Evolutionary conservation across 352 stramenopile genomes (phyloP).

Genomic region (Achlya hypogyna): DNA sequence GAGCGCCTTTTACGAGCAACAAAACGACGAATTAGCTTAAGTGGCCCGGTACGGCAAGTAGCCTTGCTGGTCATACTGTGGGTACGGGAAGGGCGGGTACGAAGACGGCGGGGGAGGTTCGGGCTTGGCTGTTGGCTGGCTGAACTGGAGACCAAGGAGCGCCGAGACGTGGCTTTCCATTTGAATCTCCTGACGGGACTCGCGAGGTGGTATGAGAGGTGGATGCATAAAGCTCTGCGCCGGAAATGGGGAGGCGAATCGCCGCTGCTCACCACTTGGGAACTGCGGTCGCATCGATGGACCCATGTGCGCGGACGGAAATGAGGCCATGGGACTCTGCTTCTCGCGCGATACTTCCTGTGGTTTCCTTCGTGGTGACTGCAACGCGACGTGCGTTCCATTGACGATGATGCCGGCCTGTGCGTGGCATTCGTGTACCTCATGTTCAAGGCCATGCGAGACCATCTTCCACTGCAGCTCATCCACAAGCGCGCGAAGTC

Average conservation of each 20-base stretch:
- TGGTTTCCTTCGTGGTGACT: not conserved
- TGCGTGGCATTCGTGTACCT: not conserved
- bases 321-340: not conserved
- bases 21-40: not conserved
- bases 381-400: not conserved
- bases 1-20: too few species aligned
- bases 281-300: not conserved
- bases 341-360: not conserved
- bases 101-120: not conserved
- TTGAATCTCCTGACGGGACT: not conserved
- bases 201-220: not conserved
- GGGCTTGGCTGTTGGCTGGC: not conserved
- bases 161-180: not conserved
- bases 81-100: not conserved
- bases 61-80: not conserved
- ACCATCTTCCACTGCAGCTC: conserved; percentile 5
- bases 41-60: not conserved
- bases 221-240: not conserved
- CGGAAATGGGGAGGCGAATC: not conserved
- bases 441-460: not conserved
- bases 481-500: not conserved
- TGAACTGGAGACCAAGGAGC: not conserved
- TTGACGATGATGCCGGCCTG: not conserved
- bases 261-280: not conserved
- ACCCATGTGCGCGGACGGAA: not conserved